phyloP scores from a whole-genome alignment of 192 early-diverging fungal species.

The Podila verticillata region DNA sequence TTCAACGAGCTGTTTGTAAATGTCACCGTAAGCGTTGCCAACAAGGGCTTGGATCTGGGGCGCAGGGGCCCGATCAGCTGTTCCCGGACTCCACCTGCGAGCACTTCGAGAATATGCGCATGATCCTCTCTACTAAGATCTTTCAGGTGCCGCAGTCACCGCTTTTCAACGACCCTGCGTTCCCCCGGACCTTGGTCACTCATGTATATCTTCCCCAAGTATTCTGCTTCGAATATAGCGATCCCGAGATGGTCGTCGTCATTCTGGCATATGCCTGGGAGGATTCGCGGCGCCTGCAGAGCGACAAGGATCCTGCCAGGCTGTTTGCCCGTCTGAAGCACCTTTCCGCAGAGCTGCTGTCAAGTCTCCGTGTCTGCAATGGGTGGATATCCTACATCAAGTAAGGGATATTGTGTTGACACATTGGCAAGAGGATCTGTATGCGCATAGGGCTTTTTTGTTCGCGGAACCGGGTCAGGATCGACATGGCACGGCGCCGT shows the following conservation, averaged over 20 bases:
- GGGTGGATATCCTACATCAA: constrained; percentile 5
- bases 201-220: constrained; percentile 7
- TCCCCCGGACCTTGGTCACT: constrained; percentile 11
- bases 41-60: constrained; percentile 3
- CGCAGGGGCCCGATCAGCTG: constrained; percentile 14
- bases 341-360: not conserved
- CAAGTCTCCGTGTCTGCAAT: constrained; percentile 6
- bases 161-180: constrained; percentile 6
- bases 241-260: constrained; percentile 8
- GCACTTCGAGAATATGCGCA: constrained; percentile 9
- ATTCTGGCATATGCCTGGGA: constrained; percentile 13
- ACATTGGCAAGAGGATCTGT: constrained; percentile 21
- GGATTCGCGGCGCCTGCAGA: constrained; percentile 8
- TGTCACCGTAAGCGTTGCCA: constrained; percentile 13
- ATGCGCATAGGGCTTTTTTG: constrained; percentile 9
- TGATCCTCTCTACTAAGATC: constrained; percentile 15
- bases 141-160: constrained; percentile 13
- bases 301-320: constrained; percentile 10
- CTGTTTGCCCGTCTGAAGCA: constrained; percentile 7
- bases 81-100: constrained; percentile 10
- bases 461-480: constrained; percentile 13
- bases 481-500: constrained; percentile 1
- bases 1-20: constrained; percentile 11
- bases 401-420: constrained; percentile 13
- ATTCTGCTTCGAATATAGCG: constrained; percentile 13